A percentile compares a stretch with the other conserved stretches of the same genome.
phyloP scores from a whole-genome alignment of 805 yeast genomes.

The Helenozyma baotianmanensis region DNA sequence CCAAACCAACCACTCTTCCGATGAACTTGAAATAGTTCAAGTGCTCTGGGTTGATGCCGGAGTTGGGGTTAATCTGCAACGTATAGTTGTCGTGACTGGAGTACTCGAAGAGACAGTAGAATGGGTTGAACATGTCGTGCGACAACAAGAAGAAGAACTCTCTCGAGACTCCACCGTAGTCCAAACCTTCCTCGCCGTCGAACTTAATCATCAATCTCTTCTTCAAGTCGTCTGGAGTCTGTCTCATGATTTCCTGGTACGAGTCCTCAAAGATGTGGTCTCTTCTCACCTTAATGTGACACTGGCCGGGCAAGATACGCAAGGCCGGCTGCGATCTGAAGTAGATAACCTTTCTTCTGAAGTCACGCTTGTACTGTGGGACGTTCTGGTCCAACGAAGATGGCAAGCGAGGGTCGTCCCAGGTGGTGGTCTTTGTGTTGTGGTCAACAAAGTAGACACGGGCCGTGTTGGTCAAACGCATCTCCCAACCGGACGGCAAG shows the following conservation, averaged over 20 bases:
- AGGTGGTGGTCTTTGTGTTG: constrained; percentile 97
- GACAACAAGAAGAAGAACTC: constrained; percentile 95
- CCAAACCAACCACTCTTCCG: constrained; percentile 97
- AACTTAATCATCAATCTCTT: constrained; percentile 96
- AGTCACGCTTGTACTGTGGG: constrained; percentile 98
- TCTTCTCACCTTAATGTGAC: constrained; percentile 96
- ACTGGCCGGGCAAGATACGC: constrained; percentile 96
- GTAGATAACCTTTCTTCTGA: constrained; percentile 93
- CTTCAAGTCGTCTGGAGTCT: constrained; percentile 96
- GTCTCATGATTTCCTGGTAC: constrained; percentile 97
- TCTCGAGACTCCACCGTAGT: constrained; percentile 98
- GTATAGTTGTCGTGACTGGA: constrained; percentile 98
- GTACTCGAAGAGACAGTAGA: constrained; percentile 94
- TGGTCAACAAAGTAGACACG: constrained; percentile 98
- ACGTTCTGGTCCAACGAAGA: constrained; percentile 96
- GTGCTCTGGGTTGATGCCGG: constrained; percentile 96
- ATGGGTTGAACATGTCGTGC: constrained; percentile 98
- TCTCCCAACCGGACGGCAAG: constrained; percentile 98
- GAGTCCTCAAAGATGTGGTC: constrained; percentile 96
- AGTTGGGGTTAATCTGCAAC: constrained; percentile 94
- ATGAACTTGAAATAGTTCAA: constrained; percentile 95
- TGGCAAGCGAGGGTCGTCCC: constrained; percentile 99
- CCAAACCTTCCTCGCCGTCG: constrained; percentile 99
- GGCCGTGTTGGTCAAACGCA: constrained; percentile 98
- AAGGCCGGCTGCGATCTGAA: constrained; percentile 98